Conservation (phyloP, 2,329 filamentous ascomycete genomes). For the Claviceps paspali region DNA sequence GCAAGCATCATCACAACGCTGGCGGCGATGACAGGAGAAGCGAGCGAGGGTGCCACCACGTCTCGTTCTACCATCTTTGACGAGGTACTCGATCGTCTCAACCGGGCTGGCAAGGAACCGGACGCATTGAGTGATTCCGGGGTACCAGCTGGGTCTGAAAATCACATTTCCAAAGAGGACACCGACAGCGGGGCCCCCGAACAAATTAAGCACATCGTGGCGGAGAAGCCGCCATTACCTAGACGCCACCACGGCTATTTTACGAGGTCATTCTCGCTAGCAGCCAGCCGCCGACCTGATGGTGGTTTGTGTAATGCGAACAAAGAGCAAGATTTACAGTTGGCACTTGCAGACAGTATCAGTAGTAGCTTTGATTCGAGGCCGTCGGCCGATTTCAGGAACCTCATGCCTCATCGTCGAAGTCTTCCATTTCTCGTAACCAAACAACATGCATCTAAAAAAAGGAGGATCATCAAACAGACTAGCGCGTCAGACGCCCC, state of each 20-base stretch:
- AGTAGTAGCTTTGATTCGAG: not conserved
- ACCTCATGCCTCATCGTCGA: slow-evolving; percentile 17
- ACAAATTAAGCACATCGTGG: not conserved
- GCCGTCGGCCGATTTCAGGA: slow-evolving; percentile 10
- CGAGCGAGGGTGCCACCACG: not conserved
- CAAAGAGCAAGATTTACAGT: not conserved
- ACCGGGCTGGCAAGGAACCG: not conserved
- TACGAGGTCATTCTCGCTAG: slow-evolving; percentile 4
- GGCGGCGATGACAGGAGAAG: not conserved
- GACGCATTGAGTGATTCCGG: not conserved
- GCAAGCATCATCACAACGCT: slow-evolving; percentile 15
- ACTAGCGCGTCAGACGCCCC: not conserved
- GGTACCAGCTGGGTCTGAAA: not conserved
- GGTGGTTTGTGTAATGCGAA: not conserved
- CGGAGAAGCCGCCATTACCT: not conserved
- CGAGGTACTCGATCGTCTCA: slow-evolving; percentile 4
- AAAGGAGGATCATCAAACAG: not conserved
- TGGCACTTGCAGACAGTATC: not conserved
- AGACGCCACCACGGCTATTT: slow-evolving; percentile 3
- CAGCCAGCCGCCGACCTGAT: not conserved
- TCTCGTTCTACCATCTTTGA: slow-evolving; percentile 2
- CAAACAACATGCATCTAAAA: not conserved
- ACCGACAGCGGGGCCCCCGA: not conserved
- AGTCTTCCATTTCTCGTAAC: slow-evolving; percentile 13
- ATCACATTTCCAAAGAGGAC: not conserved